Conservation (phyloP, 1,284 basidiomycete species). For the Pulveroboletus sp. region DNA sequence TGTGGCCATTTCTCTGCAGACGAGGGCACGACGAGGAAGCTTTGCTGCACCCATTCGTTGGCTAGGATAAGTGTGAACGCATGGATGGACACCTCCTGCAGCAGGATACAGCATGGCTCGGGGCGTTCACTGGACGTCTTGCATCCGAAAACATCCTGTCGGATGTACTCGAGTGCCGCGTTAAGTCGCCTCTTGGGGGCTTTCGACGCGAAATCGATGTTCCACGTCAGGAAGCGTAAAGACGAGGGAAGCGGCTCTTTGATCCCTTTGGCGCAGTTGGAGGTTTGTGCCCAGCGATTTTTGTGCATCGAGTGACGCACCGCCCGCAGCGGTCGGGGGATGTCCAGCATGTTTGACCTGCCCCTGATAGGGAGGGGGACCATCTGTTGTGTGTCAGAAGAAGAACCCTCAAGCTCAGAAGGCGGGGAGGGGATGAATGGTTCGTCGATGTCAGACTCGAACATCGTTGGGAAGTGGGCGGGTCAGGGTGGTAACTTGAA, state of each 20-base stretch:
- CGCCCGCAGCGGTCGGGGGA: conserved; percentile 33
- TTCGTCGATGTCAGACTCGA: conserved; percentile 35
- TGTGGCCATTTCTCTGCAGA: conserved; percentile 53
- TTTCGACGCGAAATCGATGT: conserved; percentile 52
- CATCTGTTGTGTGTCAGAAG: conserved; percentile 37
- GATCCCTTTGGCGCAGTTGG: conserved; percentile 36
- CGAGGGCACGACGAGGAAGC: conserved; percentile 59
- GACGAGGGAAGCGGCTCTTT: conserved; percentile 42
- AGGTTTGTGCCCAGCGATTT: conserved; percentile 36
- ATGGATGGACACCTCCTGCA: conserved; percentile 60
- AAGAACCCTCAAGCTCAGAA: conserved; percentile 30
- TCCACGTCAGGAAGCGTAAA: conserved; percentile 65
- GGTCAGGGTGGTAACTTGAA: conserved; percentile 6
- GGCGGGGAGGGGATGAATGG: conserved; percentile 35
- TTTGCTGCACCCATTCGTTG: conserved; percentile 59
- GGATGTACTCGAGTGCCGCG: conserved; percentile 54
- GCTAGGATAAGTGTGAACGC: conserved; percentile 50
- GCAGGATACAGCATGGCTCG: conserved; percentile 56
- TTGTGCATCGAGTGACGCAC: conserved; percentile 38
- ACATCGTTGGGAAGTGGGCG: conserved; percentile 22
- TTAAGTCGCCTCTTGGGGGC: conserved; percentile 45
- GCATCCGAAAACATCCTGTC: conserved; percentile 49
- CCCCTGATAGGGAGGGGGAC: conserved; percentile 22
- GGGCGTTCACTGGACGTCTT: conserved; percentile 42
- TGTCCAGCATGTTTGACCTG: conserved; percentile 27